phyloP scores from a whole-genome alignment of 345 rosid species.

The Populus tremula region DNA sequence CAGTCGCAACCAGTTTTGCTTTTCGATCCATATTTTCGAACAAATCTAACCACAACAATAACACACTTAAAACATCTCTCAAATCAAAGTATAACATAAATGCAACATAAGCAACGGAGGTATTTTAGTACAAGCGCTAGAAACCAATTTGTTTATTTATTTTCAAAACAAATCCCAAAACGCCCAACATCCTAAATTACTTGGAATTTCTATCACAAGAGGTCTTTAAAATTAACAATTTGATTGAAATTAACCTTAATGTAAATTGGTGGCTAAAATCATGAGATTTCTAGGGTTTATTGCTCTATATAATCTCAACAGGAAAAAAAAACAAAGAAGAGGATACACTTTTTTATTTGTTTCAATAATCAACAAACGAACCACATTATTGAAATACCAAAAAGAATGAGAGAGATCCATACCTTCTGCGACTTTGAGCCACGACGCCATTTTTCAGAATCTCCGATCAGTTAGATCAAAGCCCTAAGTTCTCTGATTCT shows the following conservation, averaged over 20 bases:
- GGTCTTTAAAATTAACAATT: no score
- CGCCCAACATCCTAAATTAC: no score
- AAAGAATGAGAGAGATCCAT: conserved; percentile 9
- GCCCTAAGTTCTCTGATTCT: conserved; percentile 30
- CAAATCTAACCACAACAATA: conserved; percentile 52
- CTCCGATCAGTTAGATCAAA: background rate
- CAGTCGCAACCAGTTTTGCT: conserved; percentile 91
- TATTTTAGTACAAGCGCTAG: no score
- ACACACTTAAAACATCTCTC: conserved; percentile 1
- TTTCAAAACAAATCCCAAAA: no score
- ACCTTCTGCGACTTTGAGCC: conserved; percentile 99
- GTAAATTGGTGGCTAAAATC: no score
- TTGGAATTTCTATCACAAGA: no score
- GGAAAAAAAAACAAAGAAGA: background rate
- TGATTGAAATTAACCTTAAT: no score
- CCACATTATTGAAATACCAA: background rate
- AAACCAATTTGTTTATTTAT: no score
- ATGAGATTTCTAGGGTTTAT: background rate
- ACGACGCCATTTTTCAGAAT: conserved; percentile 64
- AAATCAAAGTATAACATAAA: background rate
- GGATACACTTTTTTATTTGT: background rate
- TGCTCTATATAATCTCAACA: background rate
- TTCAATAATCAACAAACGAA: background rate
- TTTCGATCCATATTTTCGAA: conserved; percentile 95
- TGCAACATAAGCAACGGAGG: background rate